Conservation (phyloP, 768 basidiomycete species). For the Phaffia tasmanica region DNA sequence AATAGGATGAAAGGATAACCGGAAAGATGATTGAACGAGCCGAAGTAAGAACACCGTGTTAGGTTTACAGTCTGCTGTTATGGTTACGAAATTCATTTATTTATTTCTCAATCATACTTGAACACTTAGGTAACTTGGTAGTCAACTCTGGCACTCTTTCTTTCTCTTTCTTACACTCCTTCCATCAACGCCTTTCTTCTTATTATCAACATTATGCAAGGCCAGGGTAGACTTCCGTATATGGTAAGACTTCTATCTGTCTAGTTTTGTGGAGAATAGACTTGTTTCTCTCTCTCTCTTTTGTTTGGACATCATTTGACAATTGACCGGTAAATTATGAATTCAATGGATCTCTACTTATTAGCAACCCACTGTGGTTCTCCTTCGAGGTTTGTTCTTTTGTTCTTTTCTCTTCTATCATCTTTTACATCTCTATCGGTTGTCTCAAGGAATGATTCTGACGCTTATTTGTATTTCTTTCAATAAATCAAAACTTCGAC, state of each 20-base stretch:
- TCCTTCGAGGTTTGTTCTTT: slow-evolving; percentile 50
- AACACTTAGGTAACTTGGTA: no score
- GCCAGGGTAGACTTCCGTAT: slow-evolving; percentile 31
- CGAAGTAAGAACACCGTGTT: no score
- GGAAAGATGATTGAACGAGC: no score
- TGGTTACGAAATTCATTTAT: no score
- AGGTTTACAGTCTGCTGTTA: no score
- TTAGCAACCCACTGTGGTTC: slow-evolving; percentile 94
- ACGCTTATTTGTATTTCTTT: neutral
- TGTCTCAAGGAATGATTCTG: neutral
- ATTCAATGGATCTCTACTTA: slow-evolving; percentile 7
- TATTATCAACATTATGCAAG: no score
- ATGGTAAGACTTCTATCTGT: slow-evolving; percentile 30
- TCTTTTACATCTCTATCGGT: neutral
- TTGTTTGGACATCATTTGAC: slow-evolving; percentile 25
- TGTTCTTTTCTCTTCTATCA: neutral
- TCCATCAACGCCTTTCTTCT: no score
- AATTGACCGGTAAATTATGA: neutral
- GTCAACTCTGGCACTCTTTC: no score
- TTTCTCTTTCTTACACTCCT: no score
- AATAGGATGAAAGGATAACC: no score
- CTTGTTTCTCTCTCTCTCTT: no score
- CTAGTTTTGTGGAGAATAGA: slow-evolving; percentile 5
- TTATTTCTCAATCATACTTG: no score
- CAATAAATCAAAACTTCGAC: neutral